Base-by-base conservation (phyloP, 2,329 filamentous ascomycete genomes). In the Fusarium albidum region DNA sequence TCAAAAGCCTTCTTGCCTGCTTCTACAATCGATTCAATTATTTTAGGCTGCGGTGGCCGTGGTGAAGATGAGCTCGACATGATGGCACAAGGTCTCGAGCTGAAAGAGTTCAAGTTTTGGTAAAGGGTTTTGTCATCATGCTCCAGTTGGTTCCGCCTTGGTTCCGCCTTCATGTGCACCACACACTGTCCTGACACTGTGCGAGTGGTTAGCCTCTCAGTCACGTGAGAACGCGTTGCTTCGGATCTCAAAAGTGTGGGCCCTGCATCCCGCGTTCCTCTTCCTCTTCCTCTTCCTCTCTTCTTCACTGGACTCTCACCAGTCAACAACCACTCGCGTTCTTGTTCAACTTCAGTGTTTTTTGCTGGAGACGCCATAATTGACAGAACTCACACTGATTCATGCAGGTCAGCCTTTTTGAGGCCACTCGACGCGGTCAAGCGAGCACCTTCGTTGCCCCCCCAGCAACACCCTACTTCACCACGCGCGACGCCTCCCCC, bases 401-500 rank as follows among this genome's bases (percentile, higher is more conserved):
- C 47, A 47, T 50, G 43, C 46, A n/a, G 56, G 63, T 50, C 48
- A 63, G 55, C 49, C n/a, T 38, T 41, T 53, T 43, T 29, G 39
- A 37, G 39, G 38, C 12, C 43, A 43, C 45, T 27, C 48, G 49
- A 59, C 41, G 41, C 64, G 46, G 61, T 63, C 61, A 68, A 64
- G 66, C 63, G 65, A 72, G 68, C 73, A 80, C 80, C 81, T 81
- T 83, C 78, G 74, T 63, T 52, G 63, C 58, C 58, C 61, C n/a
- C 54, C 35, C 32, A 44, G 46, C 47, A 57, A 64, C 53, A 52
- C 21, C 21, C 21, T 21, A 21, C 21, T 21, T 42, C 55, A 59
- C 52, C 46, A 67, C 81, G 89, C 90, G 89, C 82, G 77, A 79
- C 85, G 86, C 89, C 87, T 87, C 86, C 88, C 83, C 79, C 72